These are phyloP conservation scores for Quambalaria eucalypti DNA, from an alignment of 1,284 basidiomycete genomes.

Conservation along the genomic window DNA sequence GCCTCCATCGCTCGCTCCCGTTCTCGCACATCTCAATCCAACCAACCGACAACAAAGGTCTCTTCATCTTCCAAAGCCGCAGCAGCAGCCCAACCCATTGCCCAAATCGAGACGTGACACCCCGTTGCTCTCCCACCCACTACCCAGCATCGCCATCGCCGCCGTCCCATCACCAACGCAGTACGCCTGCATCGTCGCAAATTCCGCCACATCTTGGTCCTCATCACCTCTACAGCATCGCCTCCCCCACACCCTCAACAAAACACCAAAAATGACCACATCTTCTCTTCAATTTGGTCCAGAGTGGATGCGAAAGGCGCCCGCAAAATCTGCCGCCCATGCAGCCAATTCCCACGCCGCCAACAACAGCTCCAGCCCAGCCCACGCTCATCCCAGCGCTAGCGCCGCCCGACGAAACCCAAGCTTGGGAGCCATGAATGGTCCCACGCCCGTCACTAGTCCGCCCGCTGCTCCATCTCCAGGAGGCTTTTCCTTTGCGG, in stretches of 20 bases:
- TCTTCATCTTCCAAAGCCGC: too few relatives aligned
- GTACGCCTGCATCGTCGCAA: too few relatives aligned
- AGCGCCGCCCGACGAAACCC: conserved; percentile 12
- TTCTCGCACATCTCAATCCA: too few relatives aligned
- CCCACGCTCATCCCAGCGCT: conserved; percentile 8
- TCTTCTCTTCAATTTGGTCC: conserved; percentile 40
- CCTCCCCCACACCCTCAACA: neutral
- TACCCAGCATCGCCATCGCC: too few relatives aligned
- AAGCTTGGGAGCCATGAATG: conserved; percentile 11
- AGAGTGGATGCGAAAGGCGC: conserved; percentile 43
- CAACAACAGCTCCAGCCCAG: conserved; percentile 16
- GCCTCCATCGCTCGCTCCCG: too few relatives aligned
- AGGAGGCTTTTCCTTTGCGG: conserved; percentile 37
- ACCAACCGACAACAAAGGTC: too few relatives aligned
- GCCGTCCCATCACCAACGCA: too few relatives aligned
- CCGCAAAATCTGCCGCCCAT: conserved; percentile 9
- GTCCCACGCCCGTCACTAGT: conserved; percentile 13
- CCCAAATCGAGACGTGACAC: too few relatives aligned
- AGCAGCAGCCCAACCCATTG: too few relatives aligned
- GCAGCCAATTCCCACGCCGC: neutral
- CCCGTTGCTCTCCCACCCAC: too few relatives aligned
- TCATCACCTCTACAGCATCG: neutral
- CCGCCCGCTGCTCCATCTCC: conserved; percentile 15
- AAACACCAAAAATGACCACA: conserved; percentile 19
- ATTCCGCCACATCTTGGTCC: neutral